These are phyloP conservation scores for Teratosphaeriaceae sp. DNA, from an alignment of 2,329 filamentous ascomycete species.

Conservation along the genomic window DNA sequence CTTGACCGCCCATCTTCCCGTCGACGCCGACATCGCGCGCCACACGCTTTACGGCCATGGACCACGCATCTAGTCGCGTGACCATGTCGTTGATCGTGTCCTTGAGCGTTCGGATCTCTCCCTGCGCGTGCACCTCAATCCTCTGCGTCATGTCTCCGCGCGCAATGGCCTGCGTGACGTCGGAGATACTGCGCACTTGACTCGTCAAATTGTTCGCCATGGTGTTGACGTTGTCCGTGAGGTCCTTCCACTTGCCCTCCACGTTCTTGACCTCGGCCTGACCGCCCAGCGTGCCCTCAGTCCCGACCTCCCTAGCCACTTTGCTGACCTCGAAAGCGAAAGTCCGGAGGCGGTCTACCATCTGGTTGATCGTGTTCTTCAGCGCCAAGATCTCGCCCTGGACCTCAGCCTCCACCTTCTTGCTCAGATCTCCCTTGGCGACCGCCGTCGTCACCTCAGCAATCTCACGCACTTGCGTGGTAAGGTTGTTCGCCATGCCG, in stretches of 20 bases:
- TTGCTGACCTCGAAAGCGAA: constrained; percentile 62
- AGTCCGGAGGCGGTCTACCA: constrained; percentile 59
- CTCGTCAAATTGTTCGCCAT: constrained; percentile 59
- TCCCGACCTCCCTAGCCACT: constrained; percentile 58
- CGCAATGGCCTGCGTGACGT: constrained; percentile 90
- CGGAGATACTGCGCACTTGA: constrained; percentile 82
- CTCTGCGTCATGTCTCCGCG: constrained; percentile 94
- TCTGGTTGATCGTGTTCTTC: constrained; percentile 77
- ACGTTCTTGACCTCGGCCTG: constrained; percentile 60
- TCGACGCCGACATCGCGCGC: constrained; percentile 96
- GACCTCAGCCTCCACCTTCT: constrained; percentile 47
- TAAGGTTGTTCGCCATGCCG: constrained; percentile 46
- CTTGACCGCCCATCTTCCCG: constrained; percentile 97
- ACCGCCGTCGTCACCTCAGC: constrained; percentile 48
- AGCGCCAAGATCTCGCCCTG: constrained; percentile 50
- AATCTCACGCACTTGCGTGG: constrained; percentile 45
- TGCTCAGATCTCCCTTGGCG: constrained; percentile 45
- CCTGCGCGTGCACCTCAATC: constrained; percentile 90
- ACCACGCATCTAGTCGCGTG: constrained; percentile 88
- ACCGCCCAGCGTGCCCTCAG: constrained; percentile 57
- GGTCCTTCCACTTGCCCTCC: constrained; percentile 60
- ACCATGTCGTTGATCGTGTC: constrained; percentile 99
- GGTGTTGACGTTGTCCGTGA: constrained; percentile 62
- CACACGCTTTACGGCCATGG: constrained; percentile 89
- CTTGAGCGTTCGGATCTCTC: constrained; percentile 88